A percentile compares a stretch with the other conserved stretches of the same genome.
Evolutionary conservation across 495 filamentous ascomycete genomes (phyloP).

Genomic region (Penicillium dipodomyicola): DNA sequence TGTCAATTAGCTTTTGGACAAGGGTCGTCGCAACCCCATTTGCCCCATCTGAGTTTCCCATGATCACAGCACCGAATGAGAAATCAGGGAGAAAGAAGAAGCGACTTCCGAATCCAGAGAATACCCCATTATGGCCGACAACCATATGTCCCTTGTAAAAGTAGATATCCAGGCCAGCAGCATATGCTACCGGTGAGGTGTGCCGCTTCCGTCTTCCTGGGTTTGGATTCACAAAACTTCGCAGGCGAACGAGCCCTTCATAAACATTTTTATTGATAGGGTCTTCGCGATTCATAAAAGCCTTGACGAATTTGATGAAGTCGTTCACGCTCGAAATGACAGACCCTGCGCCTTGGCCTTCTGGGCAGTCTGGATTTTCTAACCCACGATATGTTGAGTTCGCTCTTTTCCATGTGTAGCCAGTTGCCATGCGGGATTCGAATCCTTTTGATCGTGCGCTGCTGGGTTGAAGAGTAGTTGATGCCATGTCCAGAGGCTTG

Average conservation of each 20-base stretch:
- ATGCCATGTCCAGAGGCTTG: slow-evolving; percentile 36
- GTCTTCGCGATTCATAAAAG: slow-evolving; percentile 20
- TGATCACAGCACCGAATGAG: slow-evolving; percentile 18
- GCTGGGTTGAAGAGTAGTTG: slow-evolving; percentile 32
- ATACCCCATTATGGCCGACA: slow-evolving; percentile 17
- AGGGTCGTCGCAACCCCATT: slow-evolving; percentile 8
- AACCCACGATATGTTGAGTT: slow-evolving; percentile 8
- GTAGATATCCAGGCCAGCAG: slow-evolving; percentile 21
- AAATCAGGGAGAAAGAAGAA: slow-evolving; percentile 22
- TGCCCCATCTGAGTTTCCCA: slow-evolving; percentile 17
- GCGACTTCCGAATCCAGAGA: slow-evolving; percentile 17
- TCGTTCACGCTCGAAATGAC: slow-evolving; percentile 46
- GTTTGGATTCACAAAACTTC: slow-evolving; percentile 13
- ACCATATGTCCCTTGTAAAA: slow-evolving; percentile 23
- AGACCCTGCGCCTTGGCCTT: slow-evolving; percentile 42
- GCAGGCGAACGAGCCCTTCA: slow-evolving; percentile 15
- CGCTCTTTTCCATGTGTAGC: slow-evolving; percentile 19
- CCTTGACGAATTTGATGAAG: slow-evolving; percentile 43
- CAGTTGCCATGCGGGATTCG: slow-evolving; percentile 32
- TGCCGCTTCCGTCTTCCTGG: slow-evolving; percentile 2
- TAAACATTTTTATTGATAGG: slow-evolving; percentile 20
- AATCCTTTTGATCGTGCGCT: slow-evolving; percentile 26
- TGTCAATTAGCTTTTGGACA: slow-evolving; percentile 14
- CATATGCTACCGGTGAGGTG: slow-evolving; percentile 21
- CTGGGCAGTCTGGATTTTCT: slow-evolving; percentile 17